These are phyloP conservation scores for Inga laurina DNA, from an alignment of 306 rosid species.

Conservation along the genomic window DNA sequence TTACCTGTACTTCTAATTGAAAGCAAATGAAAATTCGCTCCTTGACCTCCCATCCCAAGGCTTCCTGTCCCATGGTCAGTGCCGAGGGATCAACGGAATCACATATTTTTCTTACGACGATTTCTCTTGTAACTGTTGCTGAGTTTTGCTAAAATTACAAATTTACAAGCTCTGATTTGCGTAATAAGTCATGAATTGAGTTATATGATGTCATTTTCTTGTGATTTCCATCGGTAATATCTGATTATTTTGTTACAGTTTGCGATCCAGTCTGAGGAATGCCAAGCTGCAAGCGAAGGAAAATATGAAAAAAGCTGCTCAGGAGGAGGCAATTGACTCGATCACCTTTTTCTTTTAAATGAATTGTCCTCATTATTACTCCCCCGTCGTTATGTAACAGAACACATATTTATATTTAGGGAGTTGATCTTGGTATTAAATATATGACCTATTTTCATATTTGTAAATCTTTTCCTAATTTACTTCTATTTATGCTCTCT, in stretches of 20 bases:
- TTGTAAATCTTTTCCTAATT: no score
- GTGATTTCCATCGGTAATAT: background rate
- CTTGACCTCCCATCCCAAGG: background rate
- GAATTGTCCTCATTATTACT: no score
- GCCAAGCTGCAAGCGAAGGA: constrained; percentile 86
- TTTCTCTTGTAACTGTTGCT: background rate
- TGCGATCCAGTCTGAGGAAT: constrained; percentile 71
- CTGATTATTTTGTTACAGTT: constrained; percentile 41
- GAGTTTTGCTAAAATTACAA: background rate
- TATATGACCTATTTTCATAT: no score
- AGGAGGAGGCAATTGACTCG: constrained; percentile 57
- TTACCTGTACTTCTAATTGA: background rate
- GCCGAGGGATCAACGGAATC: background rate
- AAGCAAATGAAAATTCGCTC: background rate
- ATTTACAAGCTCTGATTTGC: background rate
- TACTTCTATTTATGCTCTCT: no score
- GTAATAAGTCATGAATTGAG: background rate
- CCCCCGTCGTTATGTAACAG: no score
- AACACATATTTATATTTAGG: no score
- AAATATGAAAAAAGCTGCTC: constrained; percentile 80
- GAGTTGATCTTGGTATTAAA: no score
- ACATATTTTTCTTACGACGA: background rate
- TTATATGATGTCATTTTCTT: constrained; percentile 14
- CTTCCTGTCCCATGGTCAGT: background rate
- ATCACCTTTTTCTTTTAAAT: no score